These are phyloP conservation scores for Forsythia suspensa DNA, from an alignment of 257 asterid species.

Conservation along the genomic window DNA sequence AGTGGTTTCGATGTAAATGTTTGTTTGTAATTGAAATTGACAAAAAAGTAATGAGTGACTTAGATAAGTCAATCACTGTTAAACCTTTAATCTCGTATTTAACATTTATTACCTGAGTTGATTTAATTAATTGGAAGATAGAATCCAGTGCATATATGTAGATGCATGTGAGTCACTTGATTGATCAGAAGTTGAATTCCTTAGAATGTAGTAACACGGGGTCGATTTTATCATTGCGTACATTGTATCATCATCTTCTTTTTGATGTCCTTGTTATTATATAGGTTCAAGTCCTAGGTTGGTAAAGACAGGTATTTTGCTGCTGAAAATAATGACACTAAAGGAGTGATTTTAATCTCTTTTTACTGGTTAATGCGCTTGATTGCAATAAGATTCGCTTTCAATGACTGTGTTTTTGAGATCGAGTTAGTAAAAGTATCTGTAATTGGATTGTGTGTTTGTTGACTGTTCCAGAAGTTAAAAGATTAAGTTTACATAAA, in stretches of 20 bases:
- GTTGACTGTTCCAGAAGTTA: background rate
- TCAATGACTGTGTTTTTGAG: background rate
- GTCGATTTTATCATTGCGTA: background rate
- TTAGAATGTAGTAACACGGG: background rate
- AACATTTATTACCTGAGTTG: background rate
- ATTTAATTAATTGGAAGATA: background rate
- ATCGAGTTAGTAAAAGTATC: background rate
- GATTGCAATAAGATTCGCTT: background rate
- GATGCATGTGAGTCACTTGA: background rate
- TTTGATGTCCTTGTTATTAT: background rate
- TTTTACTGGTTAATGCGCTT: background rate
- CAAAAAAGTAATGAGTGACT: background rate
- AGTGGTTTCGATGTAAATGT: background rate
- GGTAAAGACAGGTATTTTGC: background rate
- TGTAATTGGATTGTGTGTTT: background rate
- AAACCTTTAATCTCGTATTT: background rate
- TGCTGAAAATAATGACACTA: background rate
- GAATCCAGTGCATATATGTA: background rate
- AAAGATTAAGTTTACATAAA: no score
- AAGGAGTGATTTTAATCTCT: background rate
- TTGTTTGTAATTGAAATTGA: background rate
- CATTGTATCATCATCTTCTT: background rate
- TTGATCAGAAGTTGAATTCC: constrained; percentile 1
- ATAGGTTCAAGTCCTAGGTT: background rate
- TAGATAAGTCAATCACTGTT: background rate